Percentiles rank a stretch among this genome's conserved stretches.
These are phyloP conservation scores for Spergularia azorica DNA, from an alignment of 179 eudicot species.

Conservation along the genomic window DNA sequence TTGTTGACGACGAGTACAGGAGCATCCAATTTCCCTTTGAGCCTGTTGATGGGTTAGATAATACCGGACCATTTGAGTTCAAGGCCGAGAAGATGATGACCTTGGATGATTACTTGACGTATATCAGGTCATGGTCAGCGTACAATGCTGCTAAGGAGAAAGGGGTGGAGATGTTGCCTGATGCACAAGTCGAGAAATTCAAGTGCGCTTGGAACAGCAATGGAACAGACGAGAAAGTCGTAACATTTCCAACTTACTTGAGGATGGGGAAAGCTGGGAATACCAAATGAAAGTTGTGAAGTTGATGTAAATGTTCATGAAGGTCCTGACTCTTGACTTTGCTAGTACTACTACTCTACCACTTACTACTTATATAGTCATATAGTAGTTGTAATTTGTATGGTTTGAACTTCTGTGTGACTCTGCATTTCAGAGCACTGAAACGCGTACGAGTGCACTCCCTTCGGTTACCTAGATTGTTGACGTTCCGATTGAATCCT, in stretches of 20 bases:
- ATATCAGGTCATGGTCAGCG: slow-evolving; percentile 77
- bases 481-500: too few relatives aligned
- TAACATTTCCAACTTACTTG: slow-evolving; percentile 56
- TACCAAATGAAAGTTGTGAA: neutral
- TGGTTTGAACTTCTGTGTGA: too few relatives aligned
- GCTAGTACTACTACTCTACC: too few relatives aligned
- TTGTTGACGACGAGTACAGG: slow-evolving; percentile 57
- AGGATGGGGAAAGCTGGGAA: slow-evolving; percentile 77
- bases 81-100: slow-evolving; percentile 54
- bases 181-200: slow-evolving; percentile 52
- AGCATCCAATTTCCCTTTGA: slow-evolving; percentile 68
- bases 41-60: slow-evolving; percentile 59
- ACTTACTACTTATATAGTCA: too few relatives aligned
- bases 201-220: slow-evolving; percentile 60
- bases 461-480: too few relatives aligned
- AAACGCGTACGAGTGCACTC: too few relatives aligned
- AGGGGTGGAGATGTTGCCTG: slow-evolving; percentile 72
- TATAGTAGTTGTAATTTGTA: too few relatives aligned
- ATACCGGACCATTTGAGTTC: slow-evolving; percentile 79
- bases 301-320: neutral
- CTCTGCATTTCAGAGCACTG: too few relatives aligned
- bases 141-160: slow-evolving; percentile 69
- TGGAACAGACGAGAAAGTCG: slow-evolving; percentile 45
- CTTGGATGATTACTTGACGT: slow-evolving; percentile 63
- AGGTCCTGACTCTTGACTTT: neutral